Base-by-base conservation (phyloP, 768 basidiomycete genomes). In the Trametes maxima region DNA sequence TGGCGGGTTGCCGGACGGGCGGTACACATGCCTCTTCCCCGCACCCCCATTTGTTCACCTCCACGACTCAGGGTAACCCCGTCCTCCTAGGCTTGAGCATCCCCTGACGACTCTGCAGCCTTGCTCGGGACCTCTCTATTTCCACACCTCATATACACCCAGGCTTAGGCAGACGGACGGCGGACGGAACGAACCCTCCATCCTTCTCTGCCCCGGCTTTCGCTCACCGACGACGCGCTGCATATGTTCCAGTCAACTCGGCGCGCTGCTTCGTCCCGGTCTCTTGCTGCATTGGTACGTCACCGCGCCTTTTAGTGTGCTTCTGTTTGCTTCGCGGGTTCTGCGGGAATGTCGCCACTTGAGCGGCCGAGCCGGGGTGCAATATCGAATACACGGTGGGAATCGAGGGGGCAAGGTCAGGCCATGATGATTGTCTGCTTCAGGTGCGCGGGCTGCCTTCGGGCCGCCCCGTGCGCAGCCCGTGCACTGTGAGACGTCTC, bases 191-290 rank as follows among this genome's bases (percentile, higher is more conserved):
- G n/a, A 44, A 50, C 16, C 43, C 35, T 57, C 45, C 40, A 36
- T 36, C 25, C 58, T 40, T 13, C 39, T 11, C 17, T 42, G 48
- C 35, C 57, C 24, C 51, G 42, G 46, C 55, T 48, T 48, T 48
- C 6, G 24, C 25, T 43, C 39, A 44, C 10, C 57, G 49, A 39
- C 50, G 39, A 39, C 39, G 35, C 37, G 16, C 57, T 43, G 47
- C 48, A 39, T 64, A 64, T 64, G 62, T 64, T 64, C 48, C 62
- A 64, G 53, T 55, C 62, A 44, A 64, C 62, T 10, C 53, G 57
- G 40, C 57, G 62, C 47, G 54, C 52, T 35, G 54, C 57, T 50
- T 54, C 54, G 37, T 47, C 51, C 19, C 57, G 62, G 62, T 64
- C 57, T 46, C 57, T 64, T 39, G 33, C 57, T 54, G 42, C 46